A percentile compares a stretch with the other conserved stretches of the same genome.
Conservation (phyloP, 768 basidiomycete genomes). For the Podaxis pistillaris region DNA sequence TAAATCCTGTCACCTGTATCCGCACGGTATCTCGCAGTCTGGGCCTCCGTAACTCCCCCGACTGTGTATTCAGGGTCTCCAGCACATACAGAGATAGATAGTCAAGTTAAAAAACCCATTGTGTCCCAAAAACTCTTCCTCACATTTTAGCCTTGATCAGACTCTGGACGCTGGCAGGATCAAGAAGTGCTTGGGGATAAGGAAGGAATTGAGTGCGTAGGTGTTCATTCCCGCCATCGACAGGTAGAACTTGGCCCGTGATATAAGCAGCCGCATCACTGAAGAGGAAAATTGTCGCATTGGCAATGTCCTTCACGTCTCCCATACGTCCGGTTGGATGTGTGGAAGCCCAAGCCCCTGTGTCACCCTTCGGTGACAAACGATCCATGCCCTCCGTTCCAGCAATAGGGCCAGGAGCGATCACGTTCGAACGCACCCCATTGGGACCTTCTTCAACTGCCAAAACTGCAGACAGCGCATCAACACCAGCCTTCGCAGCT, state of each 20-base stretch:
- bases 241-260: slow-evolving; percentile 71
- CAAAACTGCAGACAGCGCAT: slow-evolving; percentile 81
- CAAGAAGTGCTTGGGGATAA: slow-evolving; percentile 62
- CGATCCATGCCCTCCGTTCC: slow-evolving; percentile 75
- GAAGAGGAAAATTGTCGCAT: slow-evolving; percentile 77
- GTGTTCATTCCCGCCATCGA: slow-evolving; percentile 67
- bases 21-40: slow-evolving; percentile 4
- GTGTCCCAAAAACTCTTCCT: not conserved
- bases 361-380: slow-evolving; percentile 36
- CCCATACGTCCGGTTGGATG: slow-evolving; percentile 52
- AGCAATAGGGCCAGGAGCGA: slow-evolving; percentile 80
- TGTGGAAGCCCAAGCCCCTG: slow-evolving; percentile 16
- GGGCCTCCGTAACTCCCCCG: not conserved
- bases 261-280: slow-evolving; percentile 77
- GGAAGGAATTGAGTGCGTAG: slow-evolving; percentile 47
- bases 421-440: slow-evolving; percentile 89
- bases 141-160: slow-evolving; percentile 53
- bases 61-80: not conserved
- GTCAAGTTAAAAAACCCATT: not conserved
- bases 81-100: not conserved
- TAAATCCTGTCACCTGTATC: not conserved
- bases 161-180: slow-evolving; percentile 49
- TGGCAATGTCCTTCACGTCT: slow-evolving; percentile 61
- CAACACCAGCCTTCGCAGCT: slow-evolving; percentile 92
- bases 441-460: slow-evolving; percentile 94